Percentiles rank a stretch among this genome's conserved stretches.
Evolutionary conservation across 2,329 filamentous ascomycete species (phyloP).

Genomic region (Beauveria bassiana): DNA sequence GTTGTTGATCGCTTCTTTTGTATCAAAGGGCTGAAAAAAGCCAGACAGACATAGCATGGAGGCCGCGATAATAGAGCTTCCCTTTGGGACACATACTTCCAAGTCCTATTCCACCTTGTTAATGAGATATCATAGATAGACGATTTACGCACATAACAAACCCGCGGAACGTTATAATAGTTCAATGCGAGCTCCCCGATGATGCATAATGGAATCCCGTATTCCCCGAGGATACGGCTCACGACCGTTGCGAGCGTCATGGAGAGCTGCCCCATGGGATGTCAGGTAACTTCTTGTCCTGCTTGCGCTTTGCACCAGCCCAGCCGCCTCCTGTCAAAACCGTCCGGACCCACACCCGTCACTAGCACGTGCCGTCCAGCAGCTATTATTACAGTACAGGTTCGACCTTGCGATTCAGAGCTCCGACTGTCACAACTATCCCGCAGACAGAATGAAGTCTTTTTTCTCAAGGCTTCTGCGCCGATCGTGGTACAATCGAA

Average conservation of each 20-base stretch:
- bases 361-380: neutral
- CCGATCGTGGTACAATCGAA: neutral
- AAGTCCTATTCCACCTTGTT: conserved; percentile 10
- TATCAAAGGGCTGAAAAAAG: conserved; percentile 10
- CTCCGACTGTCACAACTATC: neutral
- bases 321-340: neutral
- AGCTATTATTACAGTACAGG: neutral
- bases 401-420: too few relatives aligned
- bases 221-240: conserved; percentile 8
- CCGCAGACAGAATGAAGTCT: conserved; percentile 7
- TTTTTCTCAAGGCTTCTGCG: conserved; percentile 15
- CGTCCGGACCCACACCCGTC: neutral
- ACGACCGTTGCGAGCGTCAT: neutral
- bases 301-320: neutral
- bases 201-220: conserved; percentile 10
- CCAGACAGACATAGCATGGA: conserved; percentile 14
- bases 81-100: conserved; percentile 14
- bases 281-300: too few relatives aligned
- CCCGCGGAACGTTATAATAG: conserved; percentile 15
- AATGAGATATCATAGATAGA: neutral
- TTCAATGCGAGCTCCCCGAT: conserved; percentile 13
- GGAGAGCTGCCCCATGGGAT: neutral
- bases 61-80: conserved; percentile 9
- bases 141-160: conserved; percentile 10
- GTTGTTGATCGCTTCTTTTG: conserved; percentile 15